Evolutionary conservation across 1,284 basidiomycete genomes (phyloP).

Genomic region (Lentinula novae-zelandiae): DNA sequence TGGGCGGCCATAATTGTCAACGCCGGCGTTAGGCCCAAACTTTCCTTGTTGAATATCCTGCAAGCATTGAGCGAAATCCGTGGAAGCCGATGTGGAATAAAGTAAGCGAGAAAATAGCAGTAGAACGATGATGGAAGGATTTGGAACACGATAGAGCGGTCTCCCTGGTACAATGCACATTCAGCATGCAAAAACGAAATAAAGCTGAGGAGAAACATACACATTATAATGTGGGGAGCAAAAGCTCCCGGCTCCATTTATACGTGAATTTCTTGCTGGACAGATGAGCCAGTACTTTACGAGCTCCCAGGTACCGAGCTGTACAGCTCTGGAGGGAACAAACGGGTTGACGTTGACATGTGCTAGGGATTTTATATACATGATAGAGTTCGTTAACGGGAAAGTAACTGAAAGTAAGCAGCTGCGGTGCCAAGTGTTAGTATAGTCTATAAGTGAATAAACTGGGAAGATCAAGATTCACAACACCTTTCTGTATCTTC

Average conservation of each 20-base stretch:
- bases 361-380: too few species aligned
- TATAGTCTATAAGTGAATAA: too few species aligned
- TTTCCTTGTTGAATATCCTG: conserved; percentile 12
- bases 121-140: background rate
- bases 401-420: too few species aligned
- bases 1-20: conserved; percentile 16
- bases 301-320: too few species aligned
- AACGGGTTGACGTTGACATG: too few species aligned
- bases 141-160: background rate
- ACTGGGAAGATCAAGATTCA: too few species aligned
- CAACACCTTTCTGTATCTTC: too few species aligned
- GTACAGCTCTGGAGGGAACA: too few species aligned
- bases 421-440: too few species aligned
- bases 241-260: background rate
- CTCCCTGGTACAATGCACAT: background rate
- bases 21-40: conserved; percentile 9
- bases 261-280: too few species aligned
- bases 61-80: conserved; percentile 18
- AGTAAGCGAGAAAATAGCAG: background rate
- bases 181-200: background rate
- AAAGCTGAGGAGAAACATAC: background rate
- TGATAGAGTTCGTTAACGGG: too few species aligned
- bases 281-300: too few species aligned
- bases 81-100: background rate
- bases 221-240: background rate